phyloP scores from a whole-genome alignment of 495 filamentous ascomycete species.

The Emericellopsis terricola region DNA sequence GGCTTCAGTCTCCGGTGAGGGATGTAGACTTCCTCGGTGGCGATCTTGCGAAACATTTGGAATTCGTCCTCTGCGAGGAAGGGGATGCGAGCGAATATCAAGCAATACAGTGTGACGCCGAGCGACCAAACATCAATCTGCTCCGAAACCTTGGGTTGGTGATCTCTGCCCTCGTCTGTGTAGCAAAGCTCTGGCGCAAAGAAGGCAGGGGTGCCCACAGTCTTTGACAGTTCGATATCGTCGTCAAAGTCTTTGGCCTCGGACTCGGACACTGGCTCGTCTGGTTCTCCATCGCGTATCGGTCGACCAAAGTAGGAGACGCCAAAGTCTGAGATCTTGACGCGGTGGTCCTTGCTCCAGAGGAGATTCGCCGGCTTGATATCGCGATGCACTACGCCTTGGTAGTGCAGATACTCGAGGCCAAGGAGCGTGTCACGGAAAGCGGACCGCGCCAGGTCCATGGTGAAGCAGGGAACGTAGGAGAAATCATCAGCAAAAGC shows the following conservation, averaged over 20 bases:
- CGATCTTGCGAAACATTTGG: slow-evolving; percentile 76
- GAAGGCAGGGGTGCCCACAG: slow-evolving; percentile 92
- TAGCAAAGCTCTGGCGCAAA: slow-evolving; percentile 97
- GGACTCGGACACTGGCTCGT: slow-evolving; percentile 65
- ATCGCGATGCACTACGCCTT: slow-evolving; percentile 92
- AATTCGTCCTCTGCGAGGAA: slow-evolving; percentile 86
- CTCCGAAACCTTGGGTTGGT: slow-evolving; percentile 36
- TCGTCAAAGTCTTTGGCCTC: slow-evolving; percentile 75
- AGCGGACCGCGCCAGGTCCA: slow-evolving; percentile 65
- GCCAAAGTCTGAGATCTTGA: slow-evolving; percentile 99
- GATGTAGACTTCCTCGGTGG: slow-evolving; percentile 78
- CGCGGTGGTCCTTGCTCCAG: slow-evolving; percentile 63
- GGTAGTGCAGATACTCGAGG: slow-evolving; percentile 88
- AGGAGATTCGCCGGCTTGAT: slow-evolving; percentile 98
- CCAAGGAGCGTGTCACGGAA: slow-evolving; percentile 91
- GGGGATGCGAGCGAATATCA: slow-evolving; percentile 82
- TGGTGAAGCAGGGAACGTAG: slow-evolving; percentile 79
- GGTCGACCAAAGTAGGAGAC: slow-evolving; percentile 90
- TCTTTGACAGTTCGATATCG: slow-evolving; percentile 88
- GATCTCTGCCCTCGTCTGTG: slow-evolving; percentile 36
- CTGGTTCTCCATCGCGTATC: slow-evolving; percentile 54
- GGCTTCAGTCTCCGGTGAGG: slow-evolving; percentile 63
- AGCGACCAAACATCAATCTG: slow-evolving; percentile 94
- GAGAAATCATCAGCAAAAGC: slow-evolving; percentile 66
- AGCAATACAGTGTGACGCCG: slow-evolving; percentile 86